These are phyloP conservation scores for Fusarium hainanense DNA, from an alignment of 2,329 filamentous ascomycete genomes.

Conservation along the genomic window DNA sequence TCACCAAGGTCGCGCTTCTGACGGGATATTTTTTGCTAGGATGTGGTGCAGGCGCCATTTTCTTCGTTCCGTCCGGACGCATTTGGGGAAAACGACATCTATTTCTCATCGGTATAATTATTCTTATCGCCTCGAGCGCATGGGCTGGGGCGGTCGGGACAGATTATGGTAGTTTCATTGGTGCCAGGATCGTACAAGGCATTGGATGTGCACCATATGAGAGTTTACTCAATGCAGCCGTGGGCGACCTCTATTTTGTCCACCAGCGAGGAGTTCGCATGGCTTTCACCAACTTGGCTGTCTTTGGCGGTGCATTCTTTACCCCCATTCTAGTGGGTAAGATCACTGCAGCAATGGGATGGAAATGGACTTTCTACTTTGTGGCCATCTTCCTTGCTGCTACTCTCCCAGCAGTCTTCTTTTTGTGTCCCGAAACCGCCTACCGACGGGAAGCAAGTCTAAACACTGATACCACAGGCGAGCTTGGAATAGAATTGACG, in stretches of 20 bases:
- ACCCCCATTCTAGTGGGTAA: conserved; percentile 93
- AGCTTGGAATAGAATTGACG: conserved; percentile 46
- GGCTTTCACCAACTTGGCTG: conserved; percentile 75
- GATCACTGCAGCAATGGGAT: conserved; percentile 80
- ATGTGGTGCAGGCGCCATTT: conserved; percentile 81
- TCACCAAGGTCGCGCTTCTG: conserved; percentile 82
- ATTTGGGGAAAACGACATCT: conserved; percentile 94
- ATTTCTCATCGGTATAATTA: conserved; percentile 79
- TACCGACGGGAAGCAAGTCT: conserved; percentile 74
- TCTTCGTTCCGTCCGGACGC: conserved; percentile 87
- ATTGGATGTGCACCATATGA: conserved; percentile 90
- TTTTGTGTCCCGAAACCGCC: conserved; percentile 88
- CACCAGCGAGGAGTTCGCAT: conserved; percentile 87
- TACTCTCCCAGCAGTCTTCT: conserved; percentile 76
- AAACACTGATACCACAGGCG: conserved; percentile 72
- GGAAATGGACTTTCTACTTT: conserved; percentile 90
- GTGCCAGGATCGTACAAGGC: conserved; percentile 86
- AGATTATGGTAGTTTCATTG: conserved; percentile 78
- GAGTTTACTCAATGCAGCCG: conserved; percentile 85
- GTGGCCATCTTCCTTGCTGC: conserved; percentile 83
- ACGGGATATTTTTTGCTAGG: conserved; percentile 91
- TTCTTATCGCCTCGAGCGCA: conserved; percentile 77
- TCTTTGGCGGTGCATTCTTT: conserved; percentile 68
- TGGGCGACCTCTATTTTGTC: conserved; percentile 91
- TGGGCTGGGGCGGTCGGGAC: conserved; percentile 80